Conservation (phyloP, 2,329 filamentous ascomycete species). For the Myriangium duriaei region DNA sequence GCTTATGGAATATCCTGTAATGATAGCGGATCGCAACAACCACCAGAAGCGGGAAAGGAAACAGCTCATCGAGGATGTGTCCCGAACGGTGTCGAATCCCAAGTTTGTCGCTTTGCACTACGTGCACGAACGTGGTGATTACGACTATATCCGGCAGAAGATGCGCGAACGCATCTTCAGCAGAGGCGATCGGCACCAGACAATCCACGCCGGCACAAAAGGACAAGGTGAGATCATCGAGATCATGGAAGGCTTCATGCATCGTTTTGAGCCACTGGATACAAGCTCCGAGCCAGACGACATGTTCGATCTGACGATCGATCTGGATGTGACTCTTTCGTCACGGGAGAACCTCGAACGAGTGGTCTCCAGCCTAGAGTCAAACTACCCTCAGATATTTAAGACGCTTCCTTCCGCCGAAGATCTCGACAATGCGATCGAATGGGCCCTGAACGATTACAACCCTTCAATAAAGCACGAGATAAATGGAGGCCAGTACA, state of each 20-base stretch:
- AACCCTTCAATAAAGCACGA: constrained; percentile 63
- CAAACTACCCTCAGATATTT: constrained; percentile 67
- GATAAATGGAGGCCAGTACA: constrained; percentile 45
- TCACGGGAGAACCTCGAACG: constrained; percentile 79
- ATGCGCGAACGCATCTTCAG: constrained; percentile 68
- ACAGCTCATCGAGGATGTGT: constrained; percentile 73
- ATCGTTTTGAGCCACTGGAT: constrained; percentile 70
- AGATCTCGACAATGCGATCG: constrained; percentile 69
- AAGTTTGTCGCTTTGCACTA: constrained; percentile 80
- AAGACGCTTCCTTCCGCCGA: constrained; percentile 55
- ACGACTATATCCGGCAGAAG: constrained; percentile 59
- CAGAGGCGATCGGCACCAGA: constrained; percentile 94
- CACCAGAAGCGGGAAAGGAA: constrained; percentile 76
- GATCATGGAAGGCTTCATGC: constrained; percentile 92
- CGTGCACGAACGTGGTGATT: constrained; percentile 56
- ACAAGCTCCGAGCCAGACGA: constrained; percentile 57
- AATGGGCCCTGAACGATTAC: constrained; percentile 63
- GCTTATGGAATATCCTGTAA: constrained; percentile 54
- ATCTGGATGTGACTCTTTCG: constrained; percentile 64
- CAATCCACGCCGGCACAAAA: constrained; percentile 74
- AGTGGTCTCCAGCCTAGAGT: constrained; percentile 57
- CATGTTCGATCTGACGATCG: constrained; percentile 71
- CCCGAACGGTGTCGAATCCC: constrained; percentile 46
- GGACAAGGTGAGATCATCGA: constrained; percentile 60
- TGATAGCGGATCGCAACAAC: constrained; percentile 90